These are phyloP conservation scores for Fusarium nematophilum DNA, from an alignment of 2,329 filamentous ascomycete genomes.

Conservation along the genomic window DNA sequence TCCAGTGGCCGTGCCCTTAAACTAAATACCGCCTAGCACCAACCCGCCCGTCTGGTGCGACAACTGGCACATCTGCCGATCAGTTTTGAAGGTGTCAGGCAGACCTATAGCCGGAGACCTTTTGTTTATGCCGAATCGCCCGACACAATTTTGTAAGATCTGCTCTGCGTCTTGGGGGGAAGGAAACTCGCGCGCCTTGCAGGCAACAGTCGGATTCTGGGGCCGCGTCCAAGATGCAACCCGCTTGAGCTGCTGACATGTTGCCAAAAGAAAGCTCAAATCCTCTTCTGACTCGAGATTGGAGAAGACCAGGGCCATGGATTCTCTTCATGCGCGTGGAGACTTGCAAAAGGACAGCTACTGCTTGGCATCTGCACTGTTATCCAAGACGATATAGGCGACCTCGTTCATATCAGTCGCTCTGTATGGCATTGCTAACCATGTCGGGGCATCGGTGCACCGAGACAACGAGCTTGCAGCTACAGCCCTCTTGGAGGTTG, in stretches of 20 bases:
- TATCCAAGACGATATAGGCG: no score
- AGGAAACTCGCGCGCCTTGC: neutral
- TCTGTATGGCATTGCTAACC: neutral
- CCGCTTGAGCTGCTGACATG: no score
- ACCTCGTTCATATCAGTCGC: no score
- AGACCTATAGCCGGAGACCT: neutral
- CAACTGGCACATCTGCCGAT: slow-evolving; percentile 2
- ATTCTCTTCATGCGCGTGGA: no score
- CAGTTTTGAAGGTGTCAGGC: neutral
- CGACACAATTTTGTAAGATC: neutral
- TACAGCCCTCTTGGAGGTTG: neutral
- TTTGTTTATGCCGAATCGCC: neutral
- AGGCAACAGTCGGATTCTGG: neutral
- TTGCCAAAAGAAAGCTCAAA: no score
- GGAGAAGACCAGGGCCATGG: no score
- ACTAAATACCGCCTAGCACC: neutral
- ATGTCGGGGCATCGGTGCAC: slow-evolving; percentile 9
- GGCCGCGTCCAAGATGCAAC: no score
- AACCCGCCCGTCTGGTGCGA: slow-evolving; percentile 3
- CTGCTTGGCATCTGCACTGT: no score
- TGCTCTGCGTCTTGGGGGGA: neutral
- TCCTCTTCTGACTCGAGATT: no score
- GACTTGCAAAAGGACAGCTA: no score
- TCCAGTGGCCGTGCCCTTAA: no score
- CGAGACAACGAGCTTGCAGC: neutral